Evolutionary conservation across 2,329 filamentous ascomycete species (phyloP), one percentile per base, ranked within the genome.

Genomic region (Diaporthe caulivora): DNA sequence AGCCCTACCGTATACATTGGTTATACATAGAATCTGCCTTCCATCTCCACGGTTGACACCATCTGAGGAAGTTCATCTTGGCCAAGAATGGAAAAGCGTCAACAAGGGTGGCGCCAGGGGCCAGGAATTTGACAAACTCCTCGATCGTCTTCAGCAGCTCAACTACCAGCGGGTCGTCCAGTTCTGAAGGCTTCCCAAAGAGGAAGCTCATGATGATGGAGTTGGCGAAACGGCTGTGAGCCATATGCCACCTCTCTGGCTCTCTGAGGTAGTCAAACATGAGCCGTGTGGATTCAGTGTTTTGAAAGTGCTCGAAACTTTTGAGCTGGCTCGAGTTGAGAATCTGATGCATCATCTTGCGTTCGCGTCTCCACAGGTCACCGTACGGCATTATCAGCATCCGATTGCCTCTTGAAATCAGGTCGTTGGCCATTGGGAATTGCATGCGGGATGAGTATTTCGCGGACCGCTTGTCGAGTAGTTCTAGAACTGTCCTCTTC

Each of bases 331-430:
- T 76, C 53, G 73, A 75, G 72, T 78, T 79, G 31, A 82, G 77
- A 40, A 81, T 80, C 18, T 76, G 58, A 54, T 81, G 80, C 78
- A 82, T 81, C 69, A 81, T 79, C 70, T 80, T 81, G 24, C 81
- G 76, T 10, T 78, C 51, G 1, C 70, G 34, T 13, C 80, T 76
- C 80, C 81, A 82, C 26, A 74, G 69, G 21, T 78, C 75, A 26
- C 74, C 75, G 68, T 81, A 81, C 29, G 78, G 79, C 78, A 80
- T 80, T 11, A 82, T 58, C 5, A 82, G 76, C 17, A 81, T 78
- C 21, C 81, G 77, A 21, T 73, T 77, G 8, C 75, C 78, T 10
- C 79, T 75, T 9, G 79, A 80, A 74, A 81, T 78, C 58, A 82
- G 70, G 26, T 60, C 72, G 10, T 17, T 54, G 13, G 51, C 51